Evolutionary conservation across 192 early-diverging fungal genomes (phyloP), one percentile per base, ranked within the genome.

Genomic region (Coemansia sp.): DNA sequence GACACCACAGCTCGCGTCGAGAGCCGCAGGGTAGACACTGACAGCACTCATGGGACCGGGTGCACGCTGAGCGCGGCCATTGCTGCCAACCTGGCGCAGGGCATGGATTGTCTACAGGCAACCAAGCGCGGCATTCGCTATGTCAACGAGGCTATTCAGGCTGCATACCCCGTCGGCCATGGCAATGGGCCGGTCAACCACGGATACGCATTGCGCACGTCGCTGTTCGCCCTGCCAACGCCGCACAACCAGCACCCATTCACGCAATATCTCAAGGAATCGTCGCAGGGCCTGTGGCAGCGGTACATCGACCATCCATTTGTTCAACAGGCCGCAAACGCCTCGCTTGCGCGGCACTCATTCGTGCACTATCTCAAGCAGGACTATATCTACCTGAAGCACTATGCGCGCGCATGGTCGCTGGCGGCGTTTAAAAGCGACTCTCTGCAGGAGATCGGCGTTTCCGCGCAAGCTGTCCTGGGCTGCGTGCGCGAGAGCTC

Each of bases 31-130:
- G 62, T 91, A n/a, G 64, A 81, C 16, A 87, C 90, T 5, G 77
- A 62, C 29, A 89, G 88, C 69, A 91, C 89, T 0, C 93, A 95
- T 73, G 93, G 93, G 0, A 95, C 93, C 0, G 93, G 93, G 50
- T 95, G 93, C 61, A 95, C 93, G 5, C 69, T 93, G 45, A 88
- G 89, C 27, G 83, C 93, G 9, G 93, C 93, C 2, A 89, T 95
- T 62, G 83, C 90, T 18, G 85, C 88, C 7, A 64, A 83, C 42
- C 67, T 95, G 22, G 88, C 88, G 11, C 78, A 72, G 48, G 87
- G 85, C 4, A 29, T 72, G 51, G 42, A 67, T 34, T 69, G 83
- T 6, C 54, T 68, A 2, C 75, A 75, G 9, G 86, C 91, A 9
- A 83, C 87, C 25, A 53, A 72, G 48, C 69, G 67, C 46, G 90